Evolutionary conservation across 345 rosid species (phyloP).

Genomic region (Acer campestre): DNA sequence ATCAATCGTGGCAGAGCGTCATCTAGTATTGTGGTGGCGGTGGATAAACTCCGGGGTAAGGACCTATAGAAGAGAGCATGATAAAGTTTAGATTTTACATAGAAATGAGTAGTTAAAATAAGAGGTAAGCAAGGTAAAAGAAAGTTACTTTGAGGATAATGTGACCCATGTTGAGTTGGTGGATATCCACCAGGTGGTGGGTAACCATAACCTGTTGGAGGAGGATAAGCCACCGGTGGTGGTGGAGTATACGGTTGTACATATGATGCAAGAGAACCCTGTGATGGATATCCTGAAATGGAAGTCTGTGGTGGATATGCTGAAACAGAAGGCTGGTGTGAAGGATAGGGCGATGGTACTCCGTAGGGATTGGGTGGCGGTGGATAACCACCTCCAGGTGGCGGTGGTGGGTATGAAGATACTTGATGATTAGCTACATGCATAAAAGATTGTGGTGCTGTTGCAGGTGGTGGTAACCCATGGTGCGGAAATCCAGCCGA

Average conservation of each 20-base stretch:
- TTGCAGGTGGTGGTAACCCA: conserved; percentile 13
- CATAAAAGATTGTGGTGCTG: conserved; percentile 50
- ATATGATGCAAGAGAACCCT: not conserved
- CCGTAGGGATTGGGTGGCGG: conserved; percentile 14
- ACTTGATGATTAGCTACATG: conserved; percentile 32
- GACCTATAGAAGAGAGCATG: not conserved
- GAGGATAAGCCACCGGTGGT: not conserved
- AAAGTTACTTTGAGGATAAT: conserved; percentile 20
- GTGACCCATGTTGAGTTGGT: conserved; percentile 34
- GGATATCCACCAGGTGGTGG: conserved; percentile 39
- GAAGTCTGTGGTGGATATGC: conserved; percentile 26
- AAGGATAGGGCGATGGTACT: conserved; percentile 34
- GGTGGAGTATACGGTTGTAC: conserved; percentile 21
- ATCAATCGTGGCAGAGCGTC: not conserved
- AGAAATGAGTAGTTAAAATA: not conserved
- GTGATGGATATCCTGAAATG: conserved; percentile 24
- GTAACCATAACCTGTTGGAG: conserved; percentile 10
- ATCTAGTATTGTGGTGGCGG: not conserved
- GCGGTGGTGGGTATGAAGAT: conserved; percentile 35
- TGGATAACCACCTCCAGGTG: conserved; percentile 29
- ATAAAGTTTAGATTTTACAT: not conserved
- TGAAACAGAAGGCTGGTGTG: conserved; percentile 36
- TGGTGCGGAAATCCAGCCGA: not conserved
- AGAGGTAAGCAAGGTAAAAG: not conserved
- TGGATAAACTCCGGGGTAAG: not conserved